Conservation (phyloP, 2,329 filamentous ascomycete species). For the Nemania sp. region DNA sequence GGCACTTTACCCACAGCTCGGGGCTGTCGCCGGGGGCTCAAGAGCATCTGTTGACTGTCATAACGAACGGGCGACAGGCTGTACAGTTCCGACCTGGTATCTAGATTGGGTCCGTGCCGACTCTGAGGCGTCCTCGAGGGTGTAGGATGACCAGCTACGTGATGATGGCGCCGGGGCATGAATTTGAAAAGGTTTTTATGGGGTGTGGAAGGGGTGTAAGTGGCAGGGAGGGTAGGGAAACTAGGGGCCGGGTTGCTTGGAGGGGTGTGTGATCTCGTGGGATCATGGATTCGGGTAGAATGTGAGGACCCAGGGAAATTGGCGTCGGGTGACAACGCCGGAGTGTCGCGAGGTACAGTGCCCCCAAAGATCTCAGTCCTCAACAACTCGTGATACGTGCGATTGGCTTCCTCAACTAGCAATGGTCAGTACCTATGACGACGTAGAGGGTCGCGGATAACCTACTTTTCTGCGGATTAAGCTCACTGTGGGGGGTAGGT, state of each 20-base stretch:
- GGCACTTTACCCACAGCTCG: conserved; percentile 93
- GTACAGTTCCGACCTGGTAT: conserved; percentile 91
- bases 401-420: conserved; percentile 87
- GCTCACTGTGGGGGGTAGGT: conserved; percentile 82
- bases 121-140: conserved; percentile 89
- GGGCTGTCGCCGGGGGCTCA: conserved; percentile 87
- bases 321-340: conserved; percentile 64
- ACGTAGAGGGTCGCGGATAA: conserved; percentile 13
- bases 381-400: conserved; percentile 85
- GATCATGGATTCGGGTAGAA: conserved; percentile 62
- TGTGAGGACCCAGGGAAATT: conserved; percentile 54
- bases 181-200: conserved; percentile 98
- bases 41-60: conserved; percentile 88
- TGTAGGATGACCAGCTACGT: conserved; percentile 79
- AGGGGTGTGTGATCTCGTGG: conserved; percentile 78
- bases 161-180: conserved; percentile 73
- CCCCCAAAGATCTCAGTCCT: conserved; percentile 91
- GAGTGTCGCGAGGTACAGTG: conserved; percentile 80
- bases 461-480: conserved; percentile 92
- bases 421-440: conserved; percentile 32
- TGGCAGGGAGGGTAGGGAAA: conserved; percentile 74
- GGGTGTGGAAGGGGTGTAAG: conserved; percentile 88
- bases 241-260: conserved; percentile 68
- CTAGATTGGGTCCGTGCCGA: conserved; percentile 83
- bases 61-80: conserved; percentile 92